Percentiles rank a stretch among this genome's conserved stretches.
Evolutionary conservation across 768 basidiomycete species (phyloP).

Genomic region (Suillus placidus): DNA sequence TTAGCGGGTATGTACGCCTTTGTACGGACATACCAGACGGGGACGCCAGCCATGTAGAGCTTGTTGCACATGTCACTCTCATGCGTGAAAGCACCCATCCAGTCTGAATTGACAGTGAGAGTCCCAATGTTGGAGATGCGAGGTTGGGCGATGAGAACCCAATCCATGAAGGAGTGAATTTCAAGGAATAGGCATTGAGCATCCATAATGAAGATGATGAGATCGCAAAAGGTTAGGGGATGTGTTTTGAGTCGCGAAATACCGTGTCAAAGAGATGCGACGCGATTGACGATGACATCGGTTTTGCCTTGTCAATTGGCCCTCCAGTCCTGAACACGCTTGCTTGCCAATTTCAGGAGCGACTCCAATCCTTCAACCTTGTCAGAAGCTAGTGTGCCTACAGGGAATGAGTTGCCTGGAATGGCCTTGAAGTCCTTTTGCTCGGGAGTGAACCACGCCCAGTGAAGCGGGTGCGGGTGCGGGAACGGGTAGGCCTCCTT

Average conservation of each 20-base stretch:
- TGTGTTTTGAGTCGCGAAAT: background rate
- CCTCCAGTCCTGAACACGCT: background rate
- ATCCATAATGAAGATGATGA: background rate
- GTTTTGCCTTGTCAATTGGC: background rate
- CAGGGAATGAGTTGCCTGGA: slow-evolving; percentile 2
- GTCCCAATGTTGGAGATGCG: background rate
- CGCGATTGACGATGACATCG: background rate
- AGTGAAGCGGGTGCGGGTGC: background rate
- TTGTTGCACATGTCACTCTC: too few relatives aligned
- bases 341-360: background rate
- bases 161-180: background rate
- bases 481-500: background rate
- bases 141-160: background rate
- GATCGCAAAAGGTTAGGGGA: background rate
- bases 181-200: background rate
- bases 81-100: too few relatives aligned
- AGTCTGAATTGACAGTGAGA: too few relatives aligned
- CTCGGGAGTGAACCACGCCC: slow-evolving; percentile 10
- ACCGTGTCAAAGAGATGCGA: background rate
- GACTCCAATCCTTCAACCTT: background rate
- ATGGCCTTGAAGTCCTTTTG: background rate
- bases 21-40: background rate
- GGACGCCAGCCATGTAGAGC: background rate
- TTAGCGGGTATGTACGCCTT: too few relatives aligned
- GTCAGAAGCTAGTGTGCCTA: slow-evolving; percentile 2